Evolutionary conservation across 139 green algal genomes (phyloP).

Genomic region (Nannochloris sp.): DNA sequence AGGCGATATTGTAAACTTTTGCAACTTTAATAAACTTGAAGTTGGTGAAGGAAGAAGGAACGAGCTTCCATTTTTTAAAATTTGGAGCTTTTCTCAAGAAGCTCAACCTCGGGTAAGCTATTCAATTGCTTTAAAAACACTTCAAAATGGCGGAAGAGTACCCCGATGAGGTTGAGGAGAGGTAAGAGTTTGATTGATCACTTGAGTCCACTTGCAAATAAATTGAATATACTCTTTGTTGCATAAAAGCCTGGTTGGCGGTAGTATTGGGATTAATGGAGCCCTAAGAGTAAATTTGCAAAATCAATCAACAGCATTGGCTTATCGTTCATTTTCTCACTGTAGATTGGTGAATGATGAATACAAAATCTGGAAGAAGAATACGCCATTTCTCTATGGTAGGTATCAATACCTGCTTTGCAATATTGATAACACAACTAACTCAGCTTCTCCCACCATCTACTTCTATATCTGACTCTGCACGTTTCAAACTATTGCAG

Average conservation of each 20-base stretch:
- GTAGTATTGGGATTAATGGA: no score
- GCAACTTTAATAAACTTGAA: no score
- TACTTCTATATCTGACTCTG: neutral
- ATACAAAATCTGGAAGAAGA: slow-evolving; percentile 99
- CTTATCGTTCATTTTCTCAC: neutral
- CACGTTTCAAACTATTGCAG: no score
- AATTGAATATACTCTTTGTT: no score
- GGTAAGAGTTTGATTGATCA: slow-evolving; percentile 16
- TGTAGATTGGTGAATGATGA: slow-evolving; percentile 92
- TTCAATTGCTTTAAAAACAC: neutral
- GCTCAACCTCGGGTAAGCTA: no score
- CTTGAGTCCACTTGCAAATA: no score
- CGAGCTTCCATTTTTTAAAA: neutral
- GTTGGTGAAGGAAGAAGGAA: neutral
- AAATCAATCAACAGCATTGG: no score
- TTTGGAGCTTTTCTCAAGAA: neutral
- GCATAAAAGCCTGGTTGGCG: no score
- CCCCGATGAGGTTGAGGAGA: slow-evolving; percentile 69
- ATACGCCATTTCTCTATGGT: slow-evolving; percentile 98
- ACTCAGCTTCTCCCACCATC: neutral
- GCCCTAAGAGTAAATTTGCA: no score
- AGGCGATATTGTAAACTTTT: no score
- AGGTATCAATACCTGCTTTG: neutral
- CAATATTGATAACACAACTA: no score
- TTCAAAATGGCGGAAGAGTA: slow-evolving; percentile 49